These are phyloP conservation scores for Coemansia sp. DNA, from an alignment of 192 early-diverging fungal genomes.

Conservation along the genomic window DNA sequence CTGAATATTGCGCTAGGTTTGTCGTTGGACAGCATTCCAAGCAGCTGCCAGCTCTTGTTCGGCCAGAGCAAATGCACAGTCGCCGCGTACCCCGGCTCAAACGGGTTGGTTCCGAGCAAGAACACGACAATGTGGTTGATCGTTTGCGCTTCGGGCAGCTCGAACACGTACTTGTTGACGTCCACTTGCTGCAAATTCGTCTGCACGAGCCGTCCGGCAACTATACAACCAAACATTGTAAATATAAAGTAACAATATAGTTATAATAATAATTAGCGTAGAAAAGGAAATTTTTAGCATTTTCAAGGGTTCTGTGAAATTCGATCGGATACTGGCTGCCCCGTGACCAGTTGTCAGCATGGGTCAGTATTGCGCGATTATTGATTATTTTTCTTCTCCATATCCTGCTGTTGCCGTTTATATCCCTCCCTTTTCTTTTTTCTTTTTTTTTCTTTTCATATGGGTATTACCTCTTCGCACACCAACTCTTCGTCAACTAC, in stretches of 20 bases:
- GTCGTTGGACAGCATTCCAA: constrained; percentile 79
- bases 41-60: constrained; percentile 72
- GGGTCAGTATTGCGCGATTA: neutral
- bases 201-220: constrained; percentile 87
- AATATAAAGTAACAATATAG: neutral
- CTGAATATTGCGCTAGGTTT: constrained; percentile 83
- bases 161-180: constrained; percentile 87
- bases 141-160: constrained; percentile 75
- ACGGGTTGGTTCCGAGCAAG: constrained; percentile 79
- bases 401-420: neutral
- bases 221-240: constrained; percentile 89
- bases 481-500: constrained; percentile 1
- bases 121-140: constrained; percentile 98
- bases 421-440: neutral
- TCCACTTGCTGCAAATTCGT: constrained; percentile 89
- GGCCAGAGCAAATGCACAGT: constrained; percentile 95
- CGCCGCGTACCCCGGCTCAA: constrained; percentile 87
- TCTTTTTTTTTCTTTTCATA: constrained; percentile 9
- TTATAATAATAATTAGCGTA: no score
- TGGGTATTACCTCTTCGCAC: constrained; percentile 15
- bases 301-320: constrained; percentile 3
- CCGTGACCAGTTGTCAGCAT: neutral
- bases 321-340: neutral
- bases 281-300: no score
- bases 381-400: neutral